A percentile compares a stretch with the other conserved stretches of the same genome.
Evolutionary conservation across 306 rosid genomes (phyloP).

Genomic region (Castanopsis chinensis): DNA sequence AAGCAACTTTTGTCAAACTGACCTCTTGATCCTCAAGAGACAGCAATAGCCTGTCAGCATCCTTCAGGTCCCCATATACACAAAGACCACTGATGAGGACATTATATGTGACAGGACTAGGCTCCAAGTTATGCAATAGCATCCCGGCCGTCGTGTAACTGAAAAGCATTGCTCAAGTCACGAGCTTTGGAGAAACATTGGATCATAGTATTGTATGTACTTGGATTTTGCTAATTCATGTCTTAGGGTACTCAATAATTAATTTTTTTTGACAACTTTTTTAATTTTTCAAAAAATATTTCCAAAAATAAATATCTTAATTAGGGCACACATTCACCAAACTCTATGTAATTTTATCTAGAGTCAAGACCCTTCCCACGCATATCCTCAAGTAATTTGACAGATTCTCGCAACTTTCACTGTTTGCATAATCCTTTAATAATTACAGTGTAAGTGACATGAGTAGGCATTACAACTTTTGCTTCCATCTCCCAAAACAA

Average conservation of each 20-base stretch:
- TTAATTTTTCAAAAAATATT: too few relatives aligned
- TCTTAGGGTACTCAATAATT: too few relatives aligned
- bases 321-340: too few relatives aligned
- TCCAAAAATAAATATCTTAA: too few relatives aligned
- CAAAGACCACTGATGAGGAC: constrained; percentile 55
- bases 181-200: constrained; percentile 44
- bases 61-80: constrained; percentile 40
- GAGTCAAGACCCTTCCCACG: constrained; percentile 35
- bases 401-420: constrained; percentile 34
- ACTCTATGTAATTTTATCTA: constrained; percentile 51
- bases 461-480: constrained; percentile 34
- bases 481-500: constrained; percentile 42
- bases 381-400: constrained; percentile 36
- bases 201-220: constrained; percentile 45
- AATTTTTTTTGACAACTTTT: too few relatives aligned
- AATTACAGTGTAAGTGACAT: constrained; percentile 41
- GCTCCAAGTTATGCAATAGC: constrained; percentile 44
- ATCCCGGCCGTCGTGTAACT: constrained; percentile 45
- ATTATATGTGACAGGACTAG: constrained; percentile 47
- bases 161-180: constrained; percentile 41
- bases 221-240: too few relatives aligned
- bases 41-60: constrained; percentile 44
- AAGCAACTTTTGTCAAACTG: constrained; percentile 41
- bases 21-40: constrained; percentile 30
- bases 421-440: constrained; percentile 54